Conservation (phyloP, 2,329 filamentous ascomycete genomes). For the Stemphylium beticola region DNA sequence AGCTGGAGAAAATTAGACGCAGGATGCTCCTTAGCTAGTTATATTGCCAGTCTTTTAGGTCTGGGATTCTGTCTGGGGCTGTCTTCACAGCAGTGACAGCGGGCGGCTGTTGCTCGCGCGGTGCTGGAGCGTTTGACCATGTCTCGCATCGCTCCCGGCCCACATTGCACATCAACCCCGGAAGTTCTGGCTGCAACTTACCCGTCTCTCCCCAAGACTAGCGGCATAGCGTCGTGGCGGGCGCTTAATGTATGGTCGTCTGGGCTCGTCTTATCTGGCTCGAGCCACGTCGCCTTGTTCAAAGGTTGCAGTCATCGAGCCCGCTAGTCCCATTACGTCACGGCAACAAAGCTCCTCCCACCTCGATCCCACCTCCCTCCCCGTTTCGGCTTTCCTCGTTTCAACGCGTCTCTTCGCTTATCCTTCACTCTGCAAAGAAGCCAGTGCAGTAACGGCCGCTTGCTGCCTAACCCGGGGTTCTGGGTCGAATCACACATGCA, state of each 20-base stretch:
- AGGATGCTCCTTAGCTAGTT: slow-evolving; percentile 30
- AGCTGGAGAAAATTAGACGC: slow-evolving; percentile 35
- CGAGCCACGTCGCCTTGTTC: slow-evolving; percentile 23
- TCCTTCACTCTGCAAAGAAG: slow-evolving; percentile 3
- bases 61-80: slow-evolving; percentile 15
- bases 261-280: slow-evolving; percentile 24
- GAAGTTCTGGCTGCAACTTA: slow-evolving; percentile 8
- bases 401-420: slow-evolving; percentile 20
- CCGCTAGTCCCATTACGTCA: slow-evolving; percentile 20
- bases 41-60: slow-evolving; percentile 24
- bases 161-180: slow-evolving; percentile 6
- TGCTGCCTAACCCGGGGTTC: slow-evolving; percentile 22
- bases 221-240: slow-evolving; percentile 22
- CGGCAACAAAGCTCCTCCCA: slow-evolving; percentile 11
- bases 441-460: slow-evolving; percentile 13
- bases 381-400: slow-evolving; percentile 12
- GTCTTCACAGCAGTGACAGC: not conserved
- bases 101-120: slow-evolving; percentile 2
- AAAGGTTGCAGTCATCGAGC: slow-evolving; percentile 6
- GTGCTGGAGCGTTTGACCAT: slow-evolving; percentile 19
- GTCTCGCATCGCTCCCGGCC: slow-evolving; percentile 14
- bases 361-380: slow-evolving; percentile 10
- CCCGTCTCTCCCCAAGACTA: slow-evolving; percentile 15
- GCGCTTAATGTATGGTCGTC: slow-evolving; percentile 30
- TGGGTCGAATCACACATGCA: slow-evolving; percentile 13